A percentile compares a stretch with the other conserved stretches of the same genome.
Evolutionary conservation across 352 stramenopile species (phyloP).

Genomic region (Poterioochromonas sp.): DNA sequence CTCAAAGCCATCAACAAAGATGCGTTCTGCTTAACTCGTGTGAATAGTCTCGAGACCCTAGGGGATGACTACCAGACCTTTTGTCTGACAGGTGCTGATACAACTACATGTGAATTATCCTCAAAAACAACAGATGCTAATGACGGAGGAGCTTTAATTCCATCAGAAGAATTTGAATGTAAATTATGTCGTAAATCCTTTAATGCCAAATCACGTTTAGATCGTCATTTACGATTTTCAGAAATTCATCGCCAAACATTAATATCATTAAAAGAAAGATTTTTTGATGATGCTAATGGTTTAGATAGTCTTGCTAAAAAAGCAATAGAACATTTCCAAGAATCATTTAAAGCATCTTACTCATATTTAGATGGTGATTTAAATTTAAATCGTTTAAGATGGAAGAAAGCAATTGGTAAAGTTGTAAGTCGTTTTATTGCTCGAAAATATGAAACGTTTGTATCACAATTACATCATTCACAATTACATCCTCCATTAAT

Average conservation of each 20-base stretch:
- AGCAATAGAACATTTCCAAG: background rate
- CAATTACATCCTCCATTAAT: too few relatives aligned
- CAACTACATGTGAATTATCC: too few relatives aligned
- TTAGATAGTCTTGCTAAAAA: background rate
- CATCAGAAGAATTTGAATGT: too few relatives aligned
- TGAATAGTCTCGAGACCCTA: too few relatives aligned
- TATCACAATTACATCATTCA: too few relatives aligned
- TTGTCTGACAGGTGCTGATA: too few relatives aligned
- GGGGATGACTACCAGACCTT: too few relatives aligned
- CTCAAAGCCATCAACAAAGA: too few relatives aligned
- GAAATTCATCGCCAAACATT: background rate
- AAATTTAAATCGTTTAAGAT: background rate
- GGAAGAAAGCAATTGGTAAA: background rate
- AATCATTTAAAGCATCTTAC: background rate
- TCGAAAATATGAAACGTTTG: too few relatives aligned
- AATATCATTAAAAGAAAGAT: background rate
- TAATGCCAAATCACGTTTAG: background rate
- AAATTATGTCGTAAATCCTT: background rate
- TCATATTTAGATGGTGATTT: background rate
- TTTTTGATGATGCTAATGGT: background rate
- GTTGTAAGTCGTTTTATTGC: background rate
- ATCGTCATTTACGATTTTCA: background rate
- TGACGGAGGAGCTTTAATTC: too few relatives aligned
- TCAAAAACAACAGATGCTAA: too few relatives aligned
- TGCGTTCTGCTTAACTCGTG: too few relatives aligned